phyloP scores from a whole-genome alignment of 2,329 filamentous ascomycete species.

The Aureobasidium melanogenum region DNA sequence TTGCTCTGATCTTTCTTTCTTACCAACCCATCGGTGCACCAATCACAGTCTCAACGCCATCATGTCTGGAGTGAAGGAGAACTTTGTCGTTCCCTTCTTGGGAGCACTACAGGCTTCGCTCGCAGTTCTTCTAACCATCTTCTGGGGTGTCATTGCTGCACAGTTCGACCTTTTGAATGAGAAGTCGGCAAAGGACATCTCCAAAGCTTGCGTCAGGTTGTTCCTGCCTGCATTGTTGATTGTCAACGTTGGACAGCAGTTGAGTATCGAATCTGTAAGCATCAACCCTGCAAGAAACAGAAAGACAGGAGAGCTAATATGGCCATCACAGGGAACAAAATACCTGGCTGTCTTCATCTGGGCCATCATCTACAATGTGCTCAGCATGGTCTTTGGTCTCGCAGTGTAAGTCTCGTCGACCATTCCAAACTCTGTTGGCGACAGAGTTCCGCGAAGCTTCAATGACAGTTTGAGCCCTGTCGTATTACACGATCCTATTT shows the following conservation, averaged over 20 bases:
- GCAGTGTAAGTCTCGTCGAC: constrained; percentile 17
- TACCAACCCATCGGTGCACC: not conserved
- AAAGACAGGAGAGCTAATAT: not conserved
- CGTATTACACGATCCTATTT: not conserved
- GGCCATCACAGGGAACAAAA: constrained; percentile 7
- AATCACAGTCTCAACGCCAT: not conserved
- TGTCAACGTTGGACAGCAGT: constrained; percentile 43
- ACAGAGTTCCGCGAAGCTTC: not conserved
- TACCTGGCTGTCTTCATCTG: constrained; percentile 33
- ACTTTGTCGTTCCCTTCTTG: constrained; percentile 36
- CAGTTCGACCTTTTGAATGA: constrained; percentile 42
- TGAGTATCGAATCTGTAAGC: constrained; percentile 41
- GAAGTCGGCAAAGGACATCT: constrained; percentile 43
- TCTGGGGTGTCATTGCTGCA: constrained; percentile 42
- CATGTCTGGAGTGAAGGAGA: constrained; percentile 11
- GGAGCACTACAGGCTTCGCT: constrained; percentile 48
- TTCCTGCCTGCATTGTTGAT: constrained; percentile 47
- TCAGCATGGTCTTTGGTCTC: constrained; percentile 41
- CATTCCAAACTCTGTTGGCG: not conserved
- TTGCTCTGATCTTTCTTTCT: not conserved
- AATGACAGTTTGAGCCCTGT: not conserved
- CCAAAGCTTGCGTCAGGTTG: constrained; percentile 43
- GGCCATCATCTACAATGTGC: constrained; percentile 41
- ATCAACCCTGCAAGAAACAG: not conserved
- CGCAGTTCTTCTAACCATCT: constrained; percentile 46